A percentile compares a stretch with the other conserved stretches of the same genome.
These are phyloP conservation scores for Gymnopilus junonius DNA, from an alignment of 768 basidiomycete species.

Conservation along the genomic window DNA sequence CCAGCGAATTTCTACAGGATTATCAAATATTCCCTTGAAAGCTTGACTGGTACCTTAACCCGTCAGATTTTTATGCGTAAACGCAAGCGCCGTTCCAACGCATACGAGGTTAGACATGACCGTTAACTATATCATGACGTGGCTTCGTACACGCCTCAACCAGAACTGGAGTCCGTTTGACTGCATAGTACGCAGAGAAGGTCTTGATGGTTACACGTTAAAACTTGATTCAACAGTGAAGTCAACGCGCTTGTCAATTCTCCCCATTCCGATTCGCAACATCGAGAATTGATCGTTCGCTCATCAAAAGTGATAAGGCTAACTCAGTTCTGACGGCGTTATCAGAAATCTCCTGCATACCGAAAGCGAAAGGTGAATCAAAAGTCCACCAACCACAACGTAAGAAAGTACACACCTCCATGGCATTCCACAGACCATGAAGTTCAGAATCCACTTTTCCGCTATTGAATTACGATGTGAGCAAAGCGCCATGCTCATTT, in stretches of 20 bases:
- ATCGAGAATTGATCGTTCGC: constrained; percentile 58
- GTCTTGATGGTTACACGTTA: not conserved
- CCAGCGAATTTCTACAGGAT: not conserved
- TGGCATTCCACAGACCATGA: constrained; percentile 36
- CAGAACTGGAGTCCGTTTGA: not conserved
- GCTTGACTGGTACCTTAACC: not conserved
- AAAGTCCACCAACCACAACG: not conserved
- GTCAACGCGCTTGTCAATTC: not conserved
- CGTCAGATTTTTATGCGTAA: too few relatives aligned
- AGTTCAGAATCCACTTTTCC: constrained; percentile 29
- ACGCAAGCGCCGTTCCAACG: not conserved
- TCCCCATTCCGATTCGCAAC: constrained; percentile 50
- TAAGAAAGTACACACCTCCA: constrained; percentile 36
- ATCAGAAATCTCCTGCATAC: constrained; percentile 40
- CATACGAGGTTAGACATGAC: not conserved
- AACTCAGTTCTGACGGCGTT: constrained; percentile 44
- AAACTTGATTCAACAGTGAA: not conserved
- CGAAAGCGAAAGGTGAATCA: constrained; percentile 3
- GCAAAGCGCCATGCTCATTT: constrained; percentile 35
- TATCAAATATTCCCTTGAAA: not conserved
- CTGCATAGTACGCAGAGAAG: not conserved
- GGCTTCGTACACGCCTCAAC: not conserved
- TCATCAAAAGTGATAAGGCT: constrained; percentile 50
- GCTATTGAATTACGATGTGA: constrained; percentile 29
- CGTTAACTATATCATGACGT: not conserved